Evolutionary conservation across 345 rosid species (phyloP).

Genomic region (Moringa oleifera): DNA sequence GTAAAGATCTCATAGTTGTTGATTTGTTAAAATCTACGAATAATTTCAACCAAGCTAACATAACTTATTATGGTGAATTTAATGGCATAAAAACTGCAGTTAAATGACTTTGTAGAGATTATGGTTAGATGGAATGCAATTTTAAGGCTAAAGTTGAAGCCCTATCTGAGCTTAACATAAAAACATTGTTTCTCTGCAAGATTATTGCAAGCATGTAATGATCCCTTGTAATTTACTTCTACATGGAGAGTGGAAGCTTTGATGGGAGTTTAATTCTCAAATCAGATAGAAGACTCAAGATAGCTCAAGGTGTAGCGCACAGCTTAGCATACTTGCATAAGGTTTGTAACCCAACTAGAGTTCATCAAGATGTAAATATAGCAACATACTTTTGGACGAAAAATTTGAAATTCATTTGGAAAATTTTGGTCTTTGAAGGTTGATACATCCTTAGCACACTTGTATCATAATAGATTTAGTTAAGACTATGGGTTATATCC

Average conservation of each 20-base stretch:
- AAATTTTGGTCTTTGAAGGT: slow-evolving; percentile 91
- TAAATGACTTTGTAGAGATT: slow-evolving; percentile 90
- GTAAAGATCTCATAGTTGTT: slow-evolving; percentile 58
- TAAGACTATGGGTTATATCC: slow-evolving; percentile 91
- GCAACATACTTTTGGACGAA: slow-evolving; percentile 81
- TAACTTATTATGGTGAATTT: slow-evolving; percentile 93
- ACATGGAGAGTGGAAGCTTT: slow-evolving; percentile 96
- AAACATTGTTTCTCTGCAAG: slow-evolving; percentile 96
- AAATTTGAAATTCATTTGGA: slow-evolving; percentile 90
- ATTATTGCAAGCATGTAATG: slow-evolving; percentile 72
- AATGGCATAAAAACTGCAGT: slow-evolving; percentile 77
- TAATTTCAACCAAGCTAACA: slow-evolving; percentile 86
- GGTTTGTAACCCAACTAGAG: slow-evolving; percentile 74
- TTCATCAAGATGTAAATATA: slow-evolving; percentile 87
- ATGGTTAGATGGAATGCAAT: slow-evolving; percentile 93
- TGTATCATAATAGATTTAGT: slow-evolving; percentile 95
- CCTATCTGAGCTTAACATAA: slow-evolving; percentile 63
- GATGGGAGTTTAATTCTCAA: slow-evolving; percentile 50
- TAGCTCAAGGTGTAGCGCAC: slow-evolving; percentile 76
- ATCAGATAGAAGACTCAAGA: slow-evolving; percentile 73
- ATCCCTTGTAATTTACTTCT: slow-evolving; percentile 77
- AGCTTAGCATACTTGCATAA: slow-evolving; percentile 87
- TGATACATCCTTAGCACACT: slow-evolving; percentile 80
- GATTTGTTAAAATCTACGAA: slow-evolving; percentile 81
- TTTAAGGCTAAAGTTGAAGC: slow-evolving; percentile 97